phyloP scores from a whole-genome alignment of 2,329 filamentous ascomycete species.

The Aureobasidium sp. region DNA sequence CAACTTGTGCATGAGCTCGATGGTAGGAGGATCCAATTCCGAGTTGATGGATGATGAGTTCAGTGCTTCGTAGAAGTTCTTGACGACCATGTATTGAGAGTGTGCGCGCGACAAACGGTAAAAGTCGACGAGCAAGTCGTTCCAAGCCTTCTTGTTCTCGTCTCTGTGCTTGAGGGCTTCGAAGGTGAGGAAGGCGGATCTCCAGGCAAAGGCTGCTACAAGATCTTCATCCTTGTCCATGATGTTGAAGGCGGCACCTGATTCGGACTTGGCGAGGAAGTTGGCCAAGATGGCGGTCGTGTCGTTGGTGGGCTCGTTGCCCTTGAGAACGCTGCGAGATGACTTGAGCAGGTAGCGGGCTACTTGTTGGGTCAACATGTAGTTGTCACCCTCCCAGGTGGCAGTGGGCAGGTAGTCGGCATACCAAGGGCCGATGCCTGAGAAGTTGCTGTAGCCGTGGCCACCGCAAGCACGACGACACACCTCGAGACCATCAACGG shows the following conservation, averaged over 20 bases:
- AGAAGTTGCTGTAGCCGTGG: slow-evolving; percentile 68
- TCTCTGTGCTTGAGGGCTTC: slow-evolving; percentile 69
- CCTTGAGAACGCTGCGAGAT: slow-evolving; percentile 61
- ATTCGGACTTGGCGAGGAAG: slow-evolving; percentile 60
- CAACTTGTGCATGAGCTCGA: slow-evolving; percentile 55
- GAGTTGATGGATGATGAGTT: slow-evolving; percentile 46
- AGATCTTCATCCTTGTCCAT: slow-evolving; percentile 64
- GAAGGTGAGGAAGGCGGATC: slow-evolving; percentile 66
- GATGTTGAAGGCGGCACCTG: slow-evolving; percentile 67
- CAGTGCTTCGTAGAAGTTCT: slow-evolving; percentile 69
- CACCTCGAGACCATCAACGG: slow-evolving; percentile 66
- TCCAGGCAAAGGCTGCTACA: slow-evolving; percentile 69
- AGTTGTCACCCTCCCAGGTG: slow-evolving; percentile 75
- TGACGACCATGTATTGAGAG: slow-evolving; percentile 70
- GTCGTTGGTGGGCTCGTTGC: slow-evolving; percentile 59
- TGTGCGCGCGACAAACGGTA: slow-evolving; percentile 69
- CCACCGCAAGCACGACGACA: slow-evolving; percentile 71
- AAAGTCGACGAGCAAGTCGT: slow-evolving; percentile 70
- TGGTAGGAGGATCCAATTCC: slow-evolving; percentile 52
- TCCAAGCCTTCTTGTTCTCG: slow-evolving; percentile 69
- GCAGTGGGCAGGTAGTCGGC: slow-evolving; percentile 65
- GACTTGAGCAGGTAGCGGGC: slow-evolving; percentile 71
- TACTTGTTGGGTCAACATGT: slow-evolving; percentile 76
- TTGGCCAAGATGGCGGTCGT: slow-evolving; percentile 59
- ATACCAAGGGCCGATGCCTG: slow-evolving; percentile 69